Evolutionary conservation across 495 filamentous ascomycete species (phyloP).

Genomic region (Mycothermus thermophilus): DNA sequence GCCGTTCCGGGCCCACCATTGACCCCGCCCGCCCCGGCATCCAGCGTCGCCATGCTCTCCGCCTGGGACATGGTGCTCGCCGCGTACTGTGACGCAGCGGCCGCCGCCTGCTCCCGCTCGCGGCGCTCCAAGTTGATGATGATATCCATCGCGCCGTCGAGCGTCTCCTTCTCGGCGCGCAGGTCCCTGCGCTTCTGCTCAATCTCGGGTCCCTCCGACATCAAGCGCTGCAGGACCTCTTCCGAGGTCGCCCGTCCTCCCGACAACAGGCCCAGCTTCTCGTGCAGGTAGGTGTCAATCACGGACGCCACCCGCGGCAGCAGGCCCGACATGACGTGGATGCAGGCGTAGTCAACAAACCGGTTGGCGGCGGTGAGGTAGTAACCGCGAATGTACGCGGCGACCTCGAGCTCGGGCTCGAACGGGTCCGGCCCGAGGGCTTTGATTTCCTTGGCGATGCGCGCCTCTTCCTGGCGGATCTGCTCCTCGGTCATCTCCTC

Average conservation of each 20-base stretch:
- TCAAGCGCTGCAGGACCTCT: slow-evolving; percentile 23
- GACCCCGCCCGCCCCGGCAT: not conserved
- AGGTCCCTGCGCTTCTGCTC: slow-evolving; percentile 21
- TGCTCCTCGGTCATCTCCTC: slow-evolving; percentile 31
- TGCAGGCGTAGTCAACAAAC: slow-evolving; percentile 35
- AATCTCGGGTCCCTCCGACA: slow-evolving; percentile 32
- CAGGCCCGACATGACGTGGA: slow-evolving; percentile 32
- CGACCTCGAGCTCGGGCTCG: slow-evolving; percentile 32
- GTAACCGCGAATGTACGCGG: slow-evolving; percentile 38
- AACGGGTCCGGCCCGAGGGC: slow-evolving; percentile 32
- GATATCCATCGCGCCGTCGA: slow-evolving; percentile 27
- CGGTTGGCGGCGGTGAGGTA: slow-evolving; percentile 37
- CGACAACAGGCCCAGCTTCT: slow-evolving; percentile 26
- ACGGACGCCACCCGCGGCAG: slow-evolving; percentile 22
- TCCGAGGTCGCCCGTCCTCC: not conserved
- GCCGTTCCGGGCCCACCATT: not conserved
- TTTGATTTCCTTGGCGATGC: slow-evolving; percentile 16
- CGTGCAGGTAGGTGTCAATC: slow-evolving; percentile 25
- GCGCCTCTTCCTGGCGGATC: slow-evolving; percentile 10
- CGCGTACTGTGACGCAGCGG: slow-evolving; percentile 1
- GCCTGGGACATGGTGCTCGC: slow-evolving; percentile 2
- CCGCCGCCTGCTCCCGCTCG: slow-evolving; percentile 1
- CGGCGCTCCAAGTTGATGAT: slow-evolving; percentile 23
- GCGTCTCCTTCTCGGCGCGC: slow-evolving; percentile 23
- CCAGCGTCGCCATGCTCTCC: not conserved